Base-by-base conservation (phyloP, 176 grass and related monocot genomes). In the Aechmea fasciata region DNA sequence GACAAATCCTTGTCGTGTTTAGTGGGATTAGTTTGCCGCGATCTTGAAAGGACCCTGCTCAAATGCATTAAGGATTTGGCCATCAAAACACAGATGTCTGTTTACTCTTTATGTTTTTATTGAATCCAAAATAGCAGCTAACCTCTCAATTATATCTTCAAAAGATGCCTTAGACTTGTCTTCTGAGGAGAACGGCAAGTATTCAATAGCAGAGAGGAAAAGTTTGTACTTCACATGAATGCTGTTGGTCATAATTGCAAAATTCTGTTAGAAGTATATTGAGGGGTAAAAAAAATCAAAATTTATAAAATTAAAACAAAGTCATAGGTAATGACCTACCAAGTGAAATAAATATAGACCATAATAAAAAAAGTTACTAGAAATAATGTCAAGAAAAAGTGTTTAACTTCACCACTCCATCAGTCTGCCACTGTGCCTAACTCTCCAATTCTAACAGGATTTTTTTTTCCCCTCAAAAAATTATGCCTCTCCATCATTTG, bases 61-160 rank as follows among this genome's bases (percentile, higher is more conserved):
- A 64, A 49, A 69, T 72, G 2, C 48, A 25, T 50, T 71, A 33
- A 55, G 33, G 65, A 79, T 20, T 51, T 77, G 10, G 61, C 25
- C 47, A 57, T 10, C 2, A 63, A 73, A 79, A 72, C 11, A 59
- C 7, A 59, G 17, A 57, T 59, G 10, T 18, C 15, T 17, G 9
- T 17, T 59, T 14, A 59, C 15, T 17, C 54, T 59, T 19, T 18
- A 8, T 18, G 11, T 9, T 61, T 61, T 22, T 18, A 61, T 15
- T 61, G 25, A 68, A 85, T 71, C 61, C 29, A 55, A 9, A 68
- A 14, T 48, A 73, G 76, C 52, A 85, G 26, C 79, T 62, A 72
- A 97, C 93, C 86, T 97, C 68, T 97, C 93, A 76, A 97, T 85
- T 57, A 97, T 92, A 52, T 97, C 93, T 77, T 97, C 86, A 74